Conservation (phyloP, 768 basidiomycete species). For the Termitomyces sp. region DNA sequence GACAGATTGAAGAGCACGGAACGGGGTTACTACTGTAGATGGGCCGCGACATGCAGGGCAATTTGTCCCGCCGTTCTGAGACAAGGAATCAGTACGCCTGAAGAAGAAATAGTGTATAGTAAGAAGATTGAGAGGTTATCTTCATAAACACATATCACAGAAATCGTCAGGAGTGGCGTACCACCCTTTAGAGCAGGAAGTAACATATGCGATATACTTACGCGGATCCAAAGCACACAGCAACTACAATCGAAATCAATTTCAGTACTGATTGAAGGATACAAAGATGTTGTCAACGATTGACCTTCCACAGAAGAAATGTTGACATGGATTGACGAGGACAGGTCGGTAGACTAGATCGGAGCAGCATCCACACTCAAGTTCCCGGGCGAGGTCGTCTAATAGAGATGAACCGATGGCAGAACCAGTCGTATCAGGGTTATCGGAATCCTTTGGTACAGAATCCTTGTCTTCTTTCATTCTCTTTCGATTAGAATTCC, state of each 20-base stretch:
- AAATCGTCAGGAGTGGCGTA: neutral
- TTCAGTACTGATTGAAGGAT: neutral
- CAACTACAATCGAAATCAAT: slow-evolving; percentile 42
- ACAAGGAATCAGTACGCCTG: slow-evolving; percentile 1
- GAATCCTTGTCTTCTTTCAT: slow-evolving; percentile 42
- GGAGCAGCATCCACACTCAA: slow-evolving; percentile 84
- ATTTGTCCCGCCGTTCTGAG: slow-evolving; percentile 77
- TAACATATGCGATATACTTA: slow-evolving; percentile 37
- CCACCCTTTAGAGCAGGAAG: slow-evolving; percentile 6
- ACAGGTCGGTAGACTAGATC: slow-evolving; percentile 81
- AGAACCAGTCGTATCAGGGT: slow-evolving; percentile 3
- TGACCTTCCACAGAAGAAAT: slow-evolving; percentile 90
- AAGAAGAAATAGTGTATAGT: neutral
- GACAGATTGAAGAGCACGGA: slow-evolving; percentile 67
- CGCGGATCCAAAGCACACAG: slow-evolving; percentile 77
- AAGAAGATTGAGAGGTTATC: neutral
- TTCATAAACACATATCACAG: neutral
- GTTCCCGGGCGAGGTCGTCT: slow-evolving; percentile 65
- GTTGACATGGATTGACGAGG: slow-evolving; percentile 78
- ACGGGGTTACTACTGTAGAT: slow-evolving; percentile 67
- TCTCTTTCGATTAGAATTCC: slow-evolving; percentile 52
- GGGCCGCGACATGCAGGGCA: slow-evolving; percentile 76
- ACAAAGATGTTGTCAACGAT: slow-evolving; percentile 8
- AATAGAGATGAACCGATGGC: slow-evolving; percentile 31
- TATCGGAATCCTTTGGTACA: slow-evolving; percentile 2